A percentile compares a stretch with the other conserved stretches of the same genome.
Conservation (phyloP, 2,329 filamentous ascomycete species). For the Aureobasidium sp. region DNA sequence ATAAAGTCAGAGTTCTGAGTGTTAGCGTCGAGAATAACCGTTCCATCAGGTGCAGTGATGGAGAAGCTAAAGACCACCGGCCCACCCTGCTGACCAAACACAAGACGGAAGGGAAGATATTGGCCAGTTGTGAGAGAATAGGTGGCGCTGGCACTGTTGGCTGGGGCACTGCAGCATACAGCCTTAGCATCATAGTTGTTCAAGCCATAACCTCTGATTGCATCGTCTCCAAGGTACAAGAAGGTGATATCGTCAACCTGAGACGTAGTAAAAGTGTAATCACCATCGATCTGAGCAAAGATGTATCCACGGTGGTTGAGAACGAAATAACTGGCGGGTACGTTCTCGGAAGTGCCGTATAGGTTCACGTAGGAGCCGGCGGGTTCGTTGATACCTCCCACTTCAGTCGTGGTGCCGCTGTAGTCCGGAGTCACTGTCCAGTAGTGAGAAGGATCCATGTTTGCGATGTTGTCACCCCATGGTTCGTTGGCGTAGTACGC, state of each 20-base stretch:
- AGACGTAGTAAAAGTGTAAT: slow-evolving; percentile 18
- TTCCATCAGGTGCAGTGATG: slow-evolving; percentile 7
- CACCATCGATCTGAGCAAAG: slow-evolving; percentile 13
- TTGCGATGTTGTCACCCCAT: not conserved
- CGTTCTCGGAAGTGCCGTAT: not conserved
- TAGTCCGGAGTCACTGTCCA: not conserved
- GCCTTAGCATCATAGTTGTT: slow-evolving; percentile 12
- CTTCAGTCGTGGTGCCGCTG: not conserved
- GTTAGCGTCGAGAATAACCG: not conserved
- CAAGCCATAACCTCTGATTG: slow-evolving; percentile 16
- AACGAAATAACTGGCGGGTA: not conserved
- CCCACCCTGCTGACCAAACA: not conserved
- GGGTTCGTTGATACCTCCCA: not conserved
- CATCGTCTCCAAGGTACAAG: slow-evolving; percentile 18
- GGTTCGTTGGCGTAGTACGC: slow-evolving; percentile 1
- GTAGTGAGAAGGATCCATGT: not conserved
- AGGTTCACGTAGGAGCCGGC: not conserved
- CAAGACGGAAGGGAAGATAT: slow-evolving; percentile 2
- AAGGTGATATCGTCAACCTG: slow-evolving; percentile 18
- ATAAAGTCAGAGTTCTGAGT: not conserved
- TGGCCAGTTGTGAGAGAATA: not conserved
- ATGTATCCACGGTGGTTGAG: slow-evolving; percentile 20
- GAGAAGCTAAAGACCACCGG: not conserved
- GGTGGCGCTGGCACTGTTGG: not conserved
- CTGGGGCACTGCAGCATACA: not conserved